These are phyloP conservation scores for Metarhizium robertsii DNA, from an alignment of 2,329 filamentous ascomycete species.

Conservation along the genomic window DNA sequence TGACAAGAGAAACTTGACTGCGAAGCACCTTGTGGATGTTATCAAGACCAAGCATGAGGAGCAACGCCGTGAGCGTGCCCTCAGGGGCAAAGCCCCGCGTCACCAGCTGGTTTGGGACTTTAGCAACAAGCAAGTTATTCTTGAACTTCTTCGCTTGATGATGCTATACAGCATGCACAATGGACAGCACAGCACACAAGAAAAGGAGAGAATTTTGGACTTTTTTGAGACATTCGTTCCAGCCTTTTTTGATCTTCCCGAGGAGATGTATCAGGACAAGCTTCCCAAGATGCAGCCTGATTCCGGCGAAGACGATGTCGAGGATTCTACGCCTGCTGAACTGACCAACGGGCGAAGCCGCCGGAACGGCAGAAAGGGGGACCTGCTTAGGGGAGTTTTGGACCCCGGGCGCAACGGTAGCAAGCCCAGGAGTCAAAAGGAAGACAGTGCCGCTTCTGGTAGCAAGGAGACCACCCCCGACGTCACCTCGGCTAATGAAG, in stretches of 20 bases:
- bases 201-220: constrained; percentile 64
- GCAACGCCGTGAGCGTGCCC: constrained; percentile 62
- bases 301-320: constrained; percentile 68
- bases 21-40: constrained; percentile 81
- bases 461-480: constrained; percentile 90
- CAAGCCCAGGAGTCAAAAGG: constrained; percentile 62
- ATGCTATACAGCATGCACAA: constrained; percentile 58
- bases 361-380: constrained; percentile 67
- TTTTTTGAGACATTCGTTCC: constrained; percentile 72
- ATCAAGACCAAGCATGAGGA: constrained; percentile 92
- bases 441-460: constrained; percentile 65
- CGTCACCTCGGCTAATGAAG: constrained; percentile 65
- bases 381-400: constrained; percentile 77
- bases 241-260: constrained; percentile 65
- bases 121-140: constrained; percentile 57
- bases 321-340: constrained; percentile 63
- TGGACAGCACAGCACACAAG: constrained; percentile 59
- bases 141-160: constrained; percentile 53
- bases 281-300: constrained; percentile 61
- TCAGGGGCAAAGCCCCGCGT: constrained; percentile 50
- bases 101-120: constrained; percentile 73
- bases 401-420: constrained; percentile 67
- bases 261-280: constrained; percentile 57
- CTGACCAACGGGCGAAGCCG: constrained; percentile 58
- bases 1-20: constrained; percentile 86